Evolutionary conservation across 176 grass and related monocot genomes (phyloP), one percentile per base, ranked within the genome.

Genomic region (Oryza officinalis): DNA sequence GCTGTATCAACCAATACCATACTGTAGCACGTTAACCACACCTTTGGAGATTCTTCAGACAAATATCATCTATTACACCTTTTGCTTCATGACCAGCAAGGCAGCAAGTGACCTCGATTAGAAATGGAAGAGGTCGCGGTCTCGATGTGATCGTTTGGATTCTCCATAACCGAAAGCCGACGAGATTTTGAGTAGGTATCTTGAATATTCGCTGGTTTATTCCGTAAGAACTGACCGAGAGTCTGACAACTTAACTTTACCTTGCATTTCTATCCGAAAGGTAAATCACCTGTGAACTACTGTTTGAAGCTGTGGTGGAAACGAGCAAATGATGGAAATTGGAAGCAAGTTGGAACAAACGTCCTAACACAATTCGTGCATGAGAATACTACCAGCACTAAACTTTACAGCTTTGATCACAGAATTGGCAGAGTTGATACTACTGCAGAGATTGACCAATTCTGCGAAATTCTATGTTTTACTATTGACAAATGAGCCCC

Each of bases 201-300:
- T 65, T 59, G 59, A 81, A 90, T 86, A 86, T 90, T 68, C 83
- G 15, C 79, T 0, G 61, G 88, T 78, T 83, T 90, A 90, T 90
- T 74, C 83, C 60, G 17, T 20, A 54, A 78, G 9, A 80, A 49
- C 27, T 83, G 83, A 61, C 60, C 6, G 15, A 63, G 71, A 4
- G 15, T 84, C 41, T 66, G 8, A 28, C 45, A 18, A 38, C 69
- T 28, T 40, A 52, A 52, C 47, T 74, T 75, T 57, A 67, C 60
- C 52, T 68, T 22, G 13, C 47, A 22, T 32, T 74, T 79, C 45
- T 20, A 72, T 84, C 59, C 41, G 2, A 75, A 80, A 81, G 50
- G 30, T 76, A 75, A 20, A 40, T 57, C 4, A 61, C 20, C 27
- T 71, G 10, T 8, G 20, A 41, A 23, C 50, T 40, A 50, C 50